Conservation (phyloP, 345 rosid genomes). For the Clausena lansium region DNA sequence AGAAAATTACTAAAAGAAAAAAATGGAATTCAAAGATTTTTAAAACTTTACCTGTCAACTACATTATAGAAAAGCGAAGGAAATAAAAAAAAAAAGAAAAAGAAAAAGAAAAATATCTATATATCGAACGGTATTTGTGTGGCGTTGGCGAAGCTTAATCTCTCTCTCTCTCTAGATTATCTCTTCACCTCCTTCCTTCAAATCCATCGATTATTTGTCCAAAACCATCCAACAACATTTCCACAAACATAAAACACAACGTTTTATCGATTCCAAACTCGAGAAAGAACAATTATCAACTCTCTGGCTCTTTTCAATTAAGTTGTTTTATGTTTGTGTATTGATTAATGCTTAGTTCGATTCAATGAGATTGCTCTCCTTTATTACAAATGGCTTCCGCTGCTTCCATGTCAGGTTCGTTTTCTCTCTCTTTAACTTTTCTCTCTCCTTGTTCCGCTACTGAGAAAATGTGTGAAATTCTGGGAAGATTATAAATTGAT, state of each 20-base stretch:
- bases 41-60: background rate
- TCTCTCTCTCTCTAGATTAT: slow-evolving; percentile 62
- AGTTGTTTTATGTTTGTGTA: slow-evolving; percentile 7
- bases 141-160: slow-evolving; percentile 40
- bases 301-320: background rate
- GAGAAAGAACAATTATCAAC: slow-evolving; percentile 15
- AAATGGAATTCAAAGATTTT: background rate
- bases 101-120: slow-evolving; percentile 28
- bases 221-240: slow-evolving; percentile 26
- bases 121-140: slow-evolving; percentile 48
- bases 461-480: slow-evolving; percentile 19
- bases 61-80: background rate
- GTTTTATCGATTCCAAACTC: slow-evolving; percentile 13
- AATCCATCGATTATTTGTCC: slow-evolving; percentile 36
- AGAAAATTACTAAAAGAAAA: background rate
- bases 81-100: slow-evolving; percentile 1
- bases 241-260: slow-evolving; percentile 9
- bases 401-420: slow-evolving; percentile 75
- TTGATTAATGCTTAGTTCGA: slow-evolving; percentile 37
- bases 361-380: slow-evolving; percentile 48
- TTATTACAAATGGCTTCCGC: slow-evolving; percentile 74
- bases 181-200: slow-evolving; percentile 38
- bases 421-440: background rate
- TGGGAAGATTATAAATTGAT: background rate
- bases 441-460: slow-evolving; percentile 10